These are phyloP conservation scores for Xylaria sp. DNA, from an alignment of 2,329 filamentous ascomycete genomes.

Conservation along the genomic window DNA sequence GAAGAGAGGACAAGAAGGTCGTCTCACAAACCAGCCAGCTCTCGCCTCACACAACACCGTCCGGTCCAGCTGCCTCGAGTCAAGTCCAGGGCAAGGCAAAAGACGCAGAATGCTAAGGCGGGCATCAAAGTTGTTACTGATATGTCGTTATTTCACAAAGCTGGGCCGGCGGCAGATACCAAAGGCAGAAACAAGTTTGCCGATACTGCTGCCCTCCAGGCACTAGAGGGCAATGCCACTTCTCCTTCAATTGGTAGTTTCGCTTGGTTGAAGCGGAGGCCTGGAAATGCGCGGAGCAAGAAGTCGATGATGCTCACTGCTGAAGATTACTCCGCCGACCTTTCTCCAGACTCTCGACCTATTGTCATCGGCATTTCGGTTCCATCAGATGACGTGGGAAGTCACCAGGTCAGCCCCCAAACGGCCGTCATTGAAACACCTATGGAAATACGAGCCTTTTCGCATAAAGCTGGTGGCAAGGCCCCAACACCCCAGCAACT, in stretches of 20 bases:
- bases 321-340: conserved; percentile 47
- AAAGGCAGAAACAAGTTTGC: conserved; percentile 55
- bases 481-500: conserved; percentile 45
- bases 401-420: conserved; percentile 57
- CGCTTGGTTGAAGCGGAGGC: conserved; percentile 58
- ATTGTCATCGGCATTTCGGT: conserved; percentile 76
- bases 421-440: conserved; percentile 52
- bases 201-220: conserved; percentile 63
- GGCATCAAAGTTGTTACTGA: conserved; percentile 74
- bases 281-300: conserved; percentile 27
- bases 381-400: conserved; percentile 56
- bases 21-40: conserved; percentile 18
- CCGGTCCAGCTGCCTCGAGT: conserved; percentile 51
- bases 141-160: conserved; percentile 60
- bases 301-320: conserved; percentile 36
- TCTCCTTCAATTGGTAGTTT: conserved; percentile 62
- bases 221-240: conserved; percentile 61
- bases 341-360: conserved; percentile 72
- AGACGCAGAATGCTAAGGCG: conserved; percentile 63
- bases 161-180: conserved; percentile 48
- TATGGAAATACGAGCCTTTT: conserved; percentile 41
- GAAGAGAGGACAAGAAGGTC: conserved; percentile 22
- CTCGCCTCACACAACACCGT: conserved; percentile 34
- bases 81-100: conserved; percentile 66
- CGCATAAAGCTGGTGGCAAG: conserved; percentile 29